Percentiles rank a stretch among this genome's conserved stretches.
Evolutionary conservation across 2,329 filamentous ascomycete genomes (phyloP).

Genomic region (Didymella lethalis): DNA sequence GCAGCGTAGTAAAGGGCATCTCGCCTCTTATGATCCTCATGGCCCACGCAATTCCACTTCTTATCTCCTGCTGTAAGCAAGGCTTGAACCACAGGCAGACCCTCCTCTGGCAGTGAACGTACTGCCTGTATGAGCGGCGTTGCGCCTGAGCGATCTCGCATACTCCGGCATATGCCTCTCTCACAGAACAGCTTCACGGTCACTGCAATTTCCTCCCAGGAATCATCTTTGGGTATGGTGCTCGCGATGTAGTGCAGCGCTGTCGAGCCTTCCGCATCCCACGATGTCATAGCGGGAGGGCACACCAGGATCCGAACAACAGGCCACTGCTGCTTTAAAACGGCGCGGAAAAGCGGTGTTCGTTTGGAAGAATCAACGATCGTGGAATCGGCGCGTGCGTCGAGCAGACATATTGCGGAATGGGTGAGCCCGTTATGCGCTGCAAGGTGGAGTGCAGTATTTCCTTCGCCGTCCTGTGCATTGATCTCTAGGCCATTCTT

Average conservation of each 20-base stretch:
- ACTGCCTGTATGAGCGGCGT: constrained; percentile 47
- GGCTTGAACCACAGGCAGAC: constrained; percentile 38
- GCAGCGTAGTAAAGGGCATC: constrained; percentile 43
- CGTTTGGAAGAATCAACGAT: constrained; percentile 33
- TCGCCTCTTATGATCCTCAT: constrained; percentile 41
- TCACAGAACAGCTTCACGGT: constrained; percentile 40
- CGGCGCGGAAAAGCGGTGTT: constrained; percentile 44
- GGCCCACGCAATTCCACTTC: constrained; percentile 38
- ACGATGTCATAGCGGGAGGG: constrained; percentile 42
- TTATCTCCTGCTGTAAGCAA: constrained; percentile 32
- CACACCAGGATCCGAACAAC: constrained; percentile 38
- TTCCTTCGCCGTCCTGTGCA: constrained; percentile 34
- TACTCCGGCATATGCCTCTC: constrained; percentile 42
- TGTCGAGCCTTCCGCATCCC: constrained; percentile 42
- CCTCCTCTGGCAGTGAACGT: constrained; percentile 41
- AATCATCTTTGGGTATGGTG: constrained; percentile 32
- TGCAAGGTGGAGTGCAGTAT: constrained; percentile 43
- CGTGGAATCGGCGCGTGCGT: constrained; percentile 34
- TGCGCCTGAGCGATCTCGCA: constrained; percentile 44
- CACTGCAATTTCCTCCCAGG: constrained; percentile 40
- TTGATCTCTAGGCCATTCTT: constrained; percentile 34
- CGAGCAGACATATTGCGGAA: constrained; percentile 33
- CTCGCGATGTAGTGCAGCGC: constrained; percentile 44
- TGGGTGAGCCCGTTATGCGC: constrained; percentile 37
- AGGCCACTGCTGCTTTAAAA: constrained; percentile 39